Base-by-base conservation (phyloP, 2,329 filamentous ascomycete genomes). In the Colletotrichum godetiae region DNA sequence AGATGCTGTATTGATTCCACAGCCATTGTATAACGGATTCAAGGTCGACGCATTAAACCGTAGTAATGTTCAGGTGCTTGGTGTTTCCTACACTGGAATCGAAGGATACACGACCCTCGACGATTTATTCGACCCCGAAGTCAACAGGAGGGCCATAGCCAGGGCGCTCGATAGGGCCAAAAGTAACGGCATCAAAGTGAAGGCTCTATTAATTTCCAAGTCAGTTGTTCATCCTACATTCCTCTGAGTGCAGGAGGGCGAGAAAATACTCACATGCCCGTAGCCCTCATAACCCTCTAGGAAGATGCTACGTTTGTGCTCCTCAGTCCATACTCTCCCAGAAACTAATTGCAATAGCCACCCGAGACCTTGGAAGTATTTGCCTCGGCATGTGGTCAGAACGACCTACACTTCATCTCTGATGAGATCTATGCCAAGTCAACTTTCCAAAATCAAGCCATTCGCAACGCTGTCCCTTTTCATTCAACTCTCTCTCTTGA, bases 361-460 rank as follows among this genome's bases (percentile, higher is more conserved):
- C 19, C 60, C 8, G 79, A 80, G 57, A 77, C 78, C 0, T 73
- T 81, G 8, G 75, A 73, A 52, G 79, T 77, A 33, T 76, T 80
- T 22, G 80, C 86, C 72, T 74, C 71, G 1, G 79, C 88, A 55
- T 87, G 86, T 71, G 77, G 82, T 61, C 79, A 80, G 62, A 78
- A 86, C 70, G 74, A 79, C 5, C 78, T 88, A 22, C 85, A 87
- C 72, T 76, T 88, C 46, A 82, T 88, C 73, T 83, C 81, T 62
- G 86, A 88, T 74, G 86, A 88, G 74, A 85, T 88, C 53, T 87
- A 87, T 74, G 86, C 85, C 2, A 75, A 85, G n/a, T 86, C 84
- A 0, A 77, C 84, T 0, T 87, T 81, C 76, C 74, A 81, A n/a
- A 85, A 81, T 52, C 76, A 74, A 1, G 77, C 81, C 31, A 84